phyloP scores from a whole-genome alignment of 2,329 filamentous ascomycete genomes.

The Acarospora socialis region DNA sequence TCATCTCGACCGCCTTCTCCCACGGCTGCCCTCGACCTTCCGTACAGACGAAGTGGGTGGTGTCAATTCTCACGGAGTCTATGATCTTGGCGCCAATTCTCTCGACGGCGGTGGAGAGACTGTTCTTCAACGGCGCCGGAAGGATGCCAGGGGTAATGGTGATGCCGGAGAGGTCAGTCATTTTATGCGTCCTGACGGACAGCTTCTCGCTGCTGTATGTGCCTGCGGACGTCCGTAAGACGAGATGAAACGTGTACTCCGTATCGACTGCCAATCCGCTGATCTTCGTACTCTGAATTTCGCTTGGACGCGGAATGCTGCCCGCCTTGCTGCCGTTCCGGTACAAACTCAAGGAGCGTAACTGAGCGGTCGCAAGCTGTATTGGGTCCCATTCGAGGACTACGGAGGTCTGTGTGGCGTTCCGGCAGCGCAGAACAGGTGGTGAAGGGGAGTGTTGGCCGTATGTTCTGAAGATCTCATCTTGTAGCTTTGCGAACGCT shows the following conservation, averaged over 20 bases:
- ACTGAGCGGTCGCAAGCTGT: slow-evolving; percentile 77
- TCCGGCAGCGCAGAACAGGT: slow-evolving; percentile 77
- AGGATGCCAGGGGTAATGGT: slow-evolving; percentile 86
- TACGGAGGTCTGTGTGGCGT: slow-evolving; percentile 95
- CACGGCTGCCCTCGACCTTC: slow-evolving; percentile 79
- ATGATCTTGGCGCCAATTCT: slow-evolving; percentile 86
- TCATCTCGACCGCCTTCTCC: slow-evolving; percentile 96
- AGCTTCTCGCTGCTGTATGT: slow-evolving; percentile 75
- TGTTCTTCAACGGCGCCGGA: slow-evolving; percentile 57
- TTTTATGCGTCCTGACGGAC: slow-evolving; percentile 84
- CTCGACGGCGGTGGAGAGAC: slow-evolving; percentile 60
- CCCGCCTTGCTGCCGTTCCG: slow-evolving; percentile 95
- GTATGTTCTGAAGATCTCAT: slow-evolving; percentile 74
- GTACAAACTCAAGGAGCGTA: slow-evolving; percentile 79
- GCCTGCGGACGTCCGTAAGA: slow-evolving; percentile 79
- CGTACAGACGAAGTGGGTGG: slow-evolving; percentile 94
- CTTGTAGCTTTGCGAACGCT: slow-evolving; percentile 73
- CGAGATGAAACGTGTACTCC: slow-evolving; percentile 87
- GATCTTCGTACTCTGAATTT: slow-evolving; percentile 93
- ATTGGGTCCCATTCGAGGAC: slow-evolving; percentile 98
- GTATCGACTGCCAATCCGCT: slow-evolving; percentile 91
- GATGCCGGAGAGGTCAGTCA: slow-evolving; percentile 92
- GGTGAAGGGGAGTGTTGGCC: slow-evolving; percentile 62
- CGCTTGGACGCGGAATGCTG: slow-evolving; percentile 73
- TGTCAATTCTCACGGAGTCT: slow-evolving; percentile 85